Evolutionary conservation across 176 grass and related monocot genomes (phyloP), one percentile per base, ranked within the genome.

Genomic region (Eremochloa ophiuroides): DNA sequence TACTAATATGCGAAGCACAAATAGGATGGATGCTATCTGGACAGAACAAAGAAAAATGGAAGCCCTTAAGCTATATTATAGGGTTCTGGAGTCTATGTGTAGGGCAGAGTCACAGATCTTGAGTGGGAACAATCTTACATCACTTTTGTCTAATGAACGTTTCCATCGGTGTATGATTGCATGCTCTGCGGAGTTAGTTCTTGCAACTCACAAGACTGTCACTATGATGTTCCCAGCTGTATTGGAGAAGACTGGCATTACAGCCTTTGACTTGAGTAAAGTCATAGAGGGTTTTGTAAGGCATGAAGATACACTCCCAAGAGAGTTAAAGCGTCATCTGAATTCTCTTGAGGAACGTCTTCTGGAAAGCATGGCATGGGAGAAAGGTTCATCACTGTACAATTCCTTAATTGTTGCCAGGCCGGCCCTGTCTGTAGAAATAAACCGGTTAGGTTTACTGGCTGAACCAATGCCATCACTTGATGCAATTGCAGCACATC

Each of bases 91-190:
- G 73, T 86, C 93, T 22, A 98, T 94, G 84, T 98, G 96, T 78
- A 87, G 91, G 72, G 90, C 90, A 79, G 96, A 98, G 50, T 93
- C 91, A 68, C 85, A 91, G 59, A 84, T 98, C 69, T 86, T 88
- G 73, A 94, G 87, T 51, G 87, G 85, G 69, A 90, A 56, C 71
- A 97, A 94, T 86, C 95, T 98, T 74, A 90, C 89, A 80, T 91
- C 86, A 37, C 88, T 98, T 25, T 66, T 98, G 65, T 87, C 88
- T 43, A 98, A 93, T 74, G 95, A 98, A 34, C 88, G 92, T 41
- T 98, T 98, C 55, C 90, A 98, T 89, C 83, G 95, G 37, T 98
- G 95, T 84, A 98, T 98, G 95, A 84, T 98, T 82, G 88, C 95
- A 31, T 98, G 95, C 87, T 92, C 95, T 59, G 90, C 95, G 72